phyloP scores from a whole-genome alignment of 1,139 yeast species.

The Scheffersomyces insectosa region DNA sequence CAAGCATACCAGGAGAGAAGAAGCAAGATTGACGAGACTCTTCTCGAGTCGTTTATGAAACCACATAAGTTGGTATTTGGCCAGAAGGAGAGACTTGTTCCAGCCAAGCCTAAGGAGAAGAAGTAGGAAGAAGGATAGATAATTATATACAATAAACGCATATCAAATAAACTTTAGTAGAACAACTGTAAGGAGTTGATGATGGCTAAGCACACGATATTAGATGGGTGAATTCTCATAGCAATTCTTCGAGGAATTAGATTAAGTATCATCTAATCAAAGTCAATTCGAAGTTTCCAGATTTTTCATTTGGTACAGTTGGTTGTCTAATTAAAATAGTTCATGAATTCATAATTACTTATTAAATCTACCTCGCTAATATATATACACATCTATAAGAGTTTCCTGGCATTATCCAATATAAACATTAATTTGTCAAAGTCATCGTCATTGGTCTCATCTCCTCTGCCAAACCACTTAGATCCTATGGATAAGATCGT shows the following conservation, averaged over 20 bases:
- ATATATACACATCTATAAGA: slow-evolving; percentile 9
- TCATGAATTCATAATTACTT: background rate
- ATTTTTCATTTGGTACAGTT: too few relatives aligned
- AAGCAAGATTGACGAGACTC: slow-evolving; percentile 62
- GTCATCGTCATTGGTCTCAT: slow-evolving; percentile 33
- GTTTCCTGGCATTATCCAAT: slow-evolving; percentile 31
- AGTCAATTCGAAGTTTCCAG: too few relatives aligned
- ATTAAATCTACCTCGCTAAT: background rate
- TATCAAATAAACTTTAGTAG: background rate
- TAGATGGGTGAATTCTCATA: too few relatives aligned
- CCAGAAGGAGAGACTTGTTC: slow-evolving; percentile 65
- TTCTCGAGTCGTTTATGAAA: slow-evolving; percentile 73
- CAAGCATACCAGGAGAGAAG: slow-evolving; percentile 80
- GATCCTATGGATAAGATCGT: slow-evolving; percentile 42
- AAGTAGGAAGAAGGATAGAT: slow-evolving; percentile 9
- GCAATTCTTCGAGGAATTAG: too few relatives aligned
- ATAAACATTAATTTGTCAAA: slow-evolving; percentile 45
- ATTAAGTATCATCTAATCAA: too few relatives aligned
- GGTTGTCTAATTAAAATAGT: too few relatives aligned
- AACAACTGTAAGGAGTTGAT: background rate
- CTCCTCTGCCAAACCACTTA: slow-evolving; percentile 45
- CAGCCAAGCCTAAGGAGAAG: slow-evolving; percentile 55
- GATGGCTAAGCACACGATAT: too few relatives aligned
- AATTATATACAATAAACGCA: background rate
- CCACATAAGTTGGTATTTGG: slow-evolving; percentile 84